A percentile compares a stretch with the other conserved stretches of the same genome.
Evolutionary conservation across 306 rosid genomes (phyloP).

Genomic region (Cyamopsis tetragonoloba): DNA sequence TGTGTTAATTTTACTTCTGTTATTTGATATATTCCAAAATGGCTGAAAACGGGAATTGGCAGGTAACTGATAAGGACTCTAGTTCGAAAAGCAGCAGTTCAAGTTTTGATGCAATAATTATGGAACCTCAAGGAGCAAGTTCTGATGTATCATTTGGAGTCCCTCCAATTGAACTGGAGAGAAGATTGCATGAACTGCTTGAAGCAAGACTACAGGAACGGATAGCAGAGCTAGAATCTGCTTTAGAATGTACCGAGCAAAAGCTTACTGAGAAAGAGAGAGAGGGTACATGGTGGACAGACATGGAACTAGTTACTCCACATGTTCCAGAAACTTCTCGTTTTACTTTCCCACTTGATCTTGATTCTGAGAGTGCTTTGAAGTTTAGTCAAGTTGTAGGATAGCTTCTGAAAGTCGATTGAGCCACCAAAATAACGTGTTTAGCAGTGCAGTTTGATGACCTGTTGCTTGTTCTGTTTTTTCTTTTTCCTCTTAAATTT

Average conservation of each 20-base stretch:
- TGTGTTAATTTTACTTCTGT: background rate
- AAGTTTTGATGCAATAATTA: conserved; percentile 46
- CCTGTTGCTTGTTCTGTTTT: background rate
- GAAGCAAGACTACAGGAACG: conserved; percentile 68
- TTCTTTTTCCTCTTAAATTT: background rate
- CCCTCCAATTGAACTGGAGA: conserved; percentile 64
- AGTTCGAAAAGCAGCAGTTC: conserved; percentile 25
- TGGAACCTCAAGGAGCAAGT: conserved; percentile 42
- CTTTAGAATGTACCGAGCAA: conserved; percentile 53
- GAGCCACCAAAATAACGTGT: conserved; percentile 3
- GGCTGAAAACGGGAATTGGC: conserved; percentile 33
- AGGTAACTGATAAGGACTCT: conserved; percentile 38
- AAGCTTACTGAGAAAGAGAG: conserved; percentile 59
- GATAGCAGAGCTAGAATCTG: conserved; percentile 66
- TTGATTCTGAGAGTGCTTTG: conserved; percentile 32
- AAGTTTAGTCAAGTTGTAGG: conserved; percentile 32
- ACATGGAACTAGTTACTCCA: conserved; percentile 43
- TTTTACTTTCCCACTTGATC: conserved; percentile 45
- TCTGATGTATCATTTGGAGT: conserved; percentile 53
- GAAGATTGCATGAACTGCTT: conserved; percentile 72
- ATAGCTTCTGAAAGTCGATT: conserved; percentile 23
- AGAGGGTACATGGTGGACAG: conserved; percentile 78
- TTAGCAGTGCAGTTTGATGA: background rate
- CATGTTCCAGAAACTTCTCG: conserved; percentile 50
- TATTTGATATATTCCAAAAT: conserved; percentile 22